Evolutionary conservation across 2,329 filamentous ascomycete genomes (phyloP), one percentile per base, ranked within the genome.

Genomic region (Calonectria pseudoreteaudii): DNA sequence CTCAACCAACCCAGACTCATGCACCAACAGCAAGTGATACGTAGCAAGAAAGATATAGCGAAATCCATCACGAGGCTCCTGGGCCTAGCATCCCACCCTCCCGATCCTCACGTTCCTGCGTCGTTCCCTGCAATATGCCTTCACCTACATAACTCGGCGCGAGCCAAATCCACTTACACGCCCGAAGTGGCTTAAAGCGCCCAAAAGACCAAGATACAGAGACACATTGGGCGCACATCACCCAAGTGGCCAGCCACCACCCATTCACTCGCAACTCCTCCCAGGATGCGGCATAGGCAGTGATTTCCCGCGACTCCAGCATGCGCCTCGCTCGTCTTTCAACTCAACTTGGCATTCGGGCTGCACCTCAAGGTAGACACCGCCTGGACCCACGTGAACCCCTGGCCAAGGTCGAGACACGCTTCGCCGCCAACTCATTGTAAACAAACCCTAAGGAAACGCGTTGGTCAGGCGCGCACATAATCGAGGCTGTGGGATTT

Each of bases 401-500:
- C 74, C 74, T 80, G 73, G 53, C 75, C 70, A 74, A 72, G 71
- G 70, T 72, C 71, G 68, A 79, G 79, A 75, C 77, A 78, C 66
- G 74, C 67, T 77, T 72, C 73, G 70, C 75, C 60, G 68, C 70
- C 68, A 65, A 72, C 68, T 73, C 73, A 74, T 66, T 66, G 77
- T 78, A 75, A 80, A 80, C 74, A 80, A 80, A 74, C 78, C 79
- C 77, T 78, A 79, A 76, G 36, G 44, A 49, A 62, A 60, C 78
- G 76, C 74, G 72, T 79, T 70, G 44, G 31, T n/a, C 28, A 70
- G 65, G 65, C 70, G 58, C 72, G 47, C 68, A 70, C 66, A 38
- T 23, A 68, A 38, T 62, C 13, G 34, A 62, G 31, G 38, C 11
- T 30, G 44, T 68, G 38, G 20, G 13, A 36, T 56, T 62, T 47